Evolutionary conservation across 1,139 yeast genomes (phyloP), one percentile per base, ranked within the genome.

Genomic region (Meyerozyma elateridarum): DNA sequence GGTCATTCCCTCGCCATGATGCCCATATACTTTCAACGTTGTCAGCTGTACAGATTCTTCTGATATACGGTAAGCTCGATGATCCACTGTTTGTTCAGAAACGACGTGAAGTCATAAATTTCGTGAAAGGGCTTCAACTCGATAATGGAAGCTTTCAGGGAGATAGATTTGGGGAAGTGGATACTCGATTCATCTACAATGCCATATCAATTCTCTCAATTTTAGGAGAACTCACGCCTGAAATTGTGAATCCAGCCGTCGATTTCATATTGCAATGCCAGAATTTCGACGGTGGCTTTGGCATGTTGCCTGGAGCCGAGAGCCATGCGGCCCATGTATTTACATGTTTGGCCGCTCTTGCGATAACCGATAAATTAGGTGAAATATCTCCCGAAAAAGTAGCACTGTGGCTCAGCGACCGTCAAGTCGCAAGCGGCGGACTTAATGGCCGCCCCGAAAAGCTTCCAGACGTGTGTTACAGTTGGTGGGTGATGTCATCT

Each of bases 251-350:
- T 6, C 76, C 76, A 1, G 85, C 95, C 0, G 79, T 76, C 1
- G 63, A 61, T 1, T 91, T 79, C 59, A 73, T 89, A 8, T 48
- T 73, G 38, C 50, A 53, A 27, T 93, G 98, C 55, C 80, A 74
- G 41, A 93, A 93, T 54, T 91, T 87, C 51, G 98, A 91, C 52
- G 99, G 98, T 4, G 96, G 95, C 0, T 91, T 85, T 63, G 98
- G 98, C 0, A 65, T 85, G 59, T 77, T 78, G 7, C 98, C 98
- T 0, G 96, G 96, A 0, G 89, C 95, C 0, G 99, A 91, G 52
- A 79, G 93, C 31, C 99, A 91, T 56, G 81, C 95, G 1, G 96
- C 96, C 0, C 96, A 87, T 59, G 87, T 83, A 1, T 88, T 87
- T 48, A 84, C 94, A 0, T 88, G 95, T 43, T 56, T 91, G 1